These are phyloP conservation scores for Pseudogymnoascus sp. DNA, from an alignment of 2,329 filamentous ascomycete genomes.

Conservation along the genomic window DNA sequence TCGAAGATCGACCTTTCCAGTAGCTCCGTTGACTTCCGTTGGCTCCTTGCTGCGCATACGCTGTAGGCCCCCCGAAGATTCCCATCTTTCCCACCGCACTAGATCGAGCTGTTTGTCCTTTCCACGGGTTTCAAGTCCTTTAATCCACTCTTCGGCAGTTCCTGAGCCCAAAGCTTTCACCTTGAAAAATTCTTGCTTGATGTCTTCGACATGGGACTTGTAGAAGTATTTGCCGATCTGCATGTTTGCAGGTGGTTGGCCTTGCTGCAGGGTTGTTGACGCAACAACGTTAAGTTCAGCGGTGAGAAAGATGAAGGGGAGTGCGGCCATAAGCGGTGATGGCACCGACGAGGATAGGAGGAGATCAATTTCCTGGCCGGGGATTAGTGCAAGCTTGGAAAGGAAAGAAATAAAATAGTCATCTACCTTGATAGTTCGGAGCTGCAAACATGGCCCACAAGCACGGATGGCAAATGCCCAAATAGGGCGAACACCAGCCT, in stretches of 20 bases:
- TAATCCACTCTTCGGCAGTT: conserved; percentile 68
- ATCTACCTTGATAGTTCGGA: conserved; percentile 56
- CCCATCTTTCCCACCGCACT: conserved; percentile 61
- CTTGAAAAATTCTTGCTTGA: conserved; percentile 53
- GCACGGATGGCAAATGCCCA: conserved; percentile 63
- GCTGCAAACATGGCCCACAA: conserved; percentile 57
- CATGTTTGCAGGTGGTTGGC: conserved; percentile 37
- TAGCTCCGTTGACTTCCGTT: background rate
- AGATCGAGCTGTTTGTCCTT: conserved; percentile 51
- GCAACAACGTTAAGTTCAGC: conserved; percentile 51
- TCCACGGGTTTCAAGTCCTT: conserved; percentile 59
- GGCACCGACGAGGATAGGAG: conserved; percentile 52
- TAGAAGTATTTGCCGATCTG: conserved; percentile 59
- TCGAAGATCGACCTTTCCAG: background rate
- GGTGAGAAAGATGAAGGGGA: conserved; percentile 60
- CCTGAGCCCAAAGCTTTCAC: conserved; percentile 59
- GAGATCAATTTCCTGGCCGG: conserved; percentile 57
- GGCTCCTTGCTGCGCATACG: conserved; percentile 17
- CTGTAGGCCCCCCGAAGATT: conserved; percentile 26
- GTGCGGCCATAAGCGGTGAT: conserved; percentile 54
- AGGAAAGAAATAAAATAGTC: conserved; percentile 12
- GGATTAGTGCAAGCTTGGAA: conserved; percentile 19
- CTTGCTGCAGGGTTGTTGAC: conserved; percentile 43
- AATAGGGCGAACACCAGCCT: conserved; percentile 50
- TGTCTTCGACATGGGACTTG: conserved; percentile 50